phyloP scores from a whole-genome alignment of 1,139 yeast genomes.

The Hyphopichia buzzinii region DNA sequence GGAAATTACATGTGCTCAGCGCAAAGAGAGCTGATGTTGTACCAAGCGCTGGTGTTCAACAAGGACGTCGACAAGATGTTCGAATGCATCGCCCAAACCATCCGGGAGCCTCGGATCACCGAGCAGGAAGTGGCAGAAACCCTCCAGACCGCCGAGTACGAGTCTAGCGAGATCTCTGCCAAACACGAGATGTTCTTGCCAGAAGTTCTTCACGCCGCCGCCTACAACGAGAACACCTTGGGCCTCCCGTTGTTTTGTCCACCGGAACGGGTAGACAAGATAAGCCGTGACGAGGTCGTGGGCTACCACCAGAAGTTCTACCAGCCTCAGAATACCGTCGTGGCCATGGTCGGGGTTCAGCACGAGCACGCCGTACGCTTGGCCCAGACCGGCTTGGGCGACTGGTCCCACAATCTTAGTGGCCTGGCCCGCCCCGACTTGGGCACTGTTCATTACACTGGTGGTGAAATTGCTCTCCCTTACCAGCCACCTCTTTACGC shows the following conservation, averaged over 20 bases:
- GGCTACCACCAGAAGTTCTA: conserved; percentile 67
- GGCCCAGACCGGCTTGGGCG: conserved; percentile 64
- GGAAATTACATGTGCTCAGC: conserved; percentile 96
- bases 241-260: conserved; percentile 90
- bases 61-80: conserved; percentile 83
- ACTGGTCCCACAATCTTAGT: conserved; percentile 41
- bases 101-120: conserved; percentile 64
- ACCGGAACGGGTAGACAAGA: conserved; percentile 56
- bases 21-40: conserved; percentile 86
- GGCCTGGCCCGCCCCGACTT: conserved; percentile 29
- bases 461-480: conserved; percentile 75
- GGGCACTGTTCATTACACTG: conserved; percentile 63
- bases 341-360: conserved; percentile 85
- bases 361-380: conserved; percentile 68
- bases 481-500: conserved; percentile 66
- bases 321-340: conserved; percentile 79
- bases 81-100: conserved; percentile 75
- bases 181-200: conserved; percentile 89
- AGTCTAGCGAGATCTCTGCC: conserved; percentile 73
- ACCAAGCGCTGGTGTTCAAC: conserved; percentile 93
- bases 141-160: conserved; percentile 72
- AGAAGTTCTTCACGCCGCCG: conserved; percentile 81
- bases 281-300: conserved; percentile 52
- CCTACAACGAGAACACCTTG: conserved; percentile 67
- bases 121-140: conserved; percentile 75